phyloP scores from a whole-genome alignment of 129 eudicot species.

The Heracleum sosnowskyi region DNA sequence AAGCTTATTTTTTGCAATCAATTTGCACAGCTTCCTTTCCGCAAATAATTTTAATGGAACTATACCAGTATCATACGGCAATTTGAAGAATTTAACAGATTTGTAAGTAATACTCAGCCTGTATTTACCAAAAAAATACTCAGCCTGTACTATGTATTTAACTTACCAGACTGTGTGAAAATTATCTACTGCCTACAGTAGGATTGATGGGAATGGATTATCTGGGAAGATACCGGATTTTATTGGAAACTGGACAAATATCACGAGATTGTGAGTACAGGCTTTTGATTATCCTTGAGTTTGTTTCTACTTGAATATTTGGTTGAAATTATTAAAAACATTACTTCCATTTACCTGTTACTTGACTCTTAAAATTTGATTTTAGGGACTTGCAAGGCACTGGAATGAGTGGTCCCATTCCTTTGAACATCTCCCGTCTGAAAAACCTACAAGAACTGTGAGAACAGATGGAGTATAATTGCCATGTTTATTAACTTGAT shows the following conservation, averaged over 20 bases:
- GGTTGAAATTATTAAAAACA: not conserved
- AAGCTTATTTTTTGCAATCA: not conserved
- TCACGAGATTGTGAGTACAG: slow-evolving; percentile 32
- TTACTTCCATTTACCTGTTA: not conserved
- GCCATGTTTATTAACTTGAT: not conserved
- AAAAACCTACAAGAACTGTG: slow-evolving; percentile 27
- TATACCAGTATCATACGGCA: slow-evolving; percentile 34
- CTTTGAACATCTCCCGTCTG: slow-evolving; percentile 26
- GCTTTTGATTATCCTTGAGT: not conserved
- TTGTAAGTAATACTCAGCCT: slow-evolving; percentile 28
- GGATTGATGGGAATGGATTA: slow-evolving; percentile 40
- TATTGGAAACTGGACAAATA: slow-evolving; percentile 40
- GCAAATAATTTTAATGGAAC: slow-evolving; percentile 43
- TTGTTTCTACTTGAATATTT: not conserved
- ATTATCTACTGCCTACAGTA: slow-evolving; percentile 22
- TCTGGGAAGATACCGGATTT: slow-evolving; percentile 49
- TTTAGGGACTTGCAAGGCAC: slow-evolving; percentile 48
- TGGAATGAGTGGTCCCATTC: slow-evolving; percentile 41
- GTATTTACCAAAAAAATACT: not conserved
- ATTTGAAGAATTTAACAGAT: slow-evolving; percentile 35
- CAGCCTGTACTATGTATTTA: not conserved
- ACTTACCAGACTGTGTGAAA: not conserved
- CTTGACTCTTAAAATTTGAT: not conserved
- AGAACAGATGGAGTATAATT: slow-evolving; percentile 8
- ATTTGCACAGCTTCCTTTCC: slow-evolving; percentile 36